Percentiles rank a stretch among this genome's conserved stretches.
Evolutionary conservation across 2,329 filamentous ascomycete genomes (phyloP).

Genomic region (Claviceps sorghi): DNA sequence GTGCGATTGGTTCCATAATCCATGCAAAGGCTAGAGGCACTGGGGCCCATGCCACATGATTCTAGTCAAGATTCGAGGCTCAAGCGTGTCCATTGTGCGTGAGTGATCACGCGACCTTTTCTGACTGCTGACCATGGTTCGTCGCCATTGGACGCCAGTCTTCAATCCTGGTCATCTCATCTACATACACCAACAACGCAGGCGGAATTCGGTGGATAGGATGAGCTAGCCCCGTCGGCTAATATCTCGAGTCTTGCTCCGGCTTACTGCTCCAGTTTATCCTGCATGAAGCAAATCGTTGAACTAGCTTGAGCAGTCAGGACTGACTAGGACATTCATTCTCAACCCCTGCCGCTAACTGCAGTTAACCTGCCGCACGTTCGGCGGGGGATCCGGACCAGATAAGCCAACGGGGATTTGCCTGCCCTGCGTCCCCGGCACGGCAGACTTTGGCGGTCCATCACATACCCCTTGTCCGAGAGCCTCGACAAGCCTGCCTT

Average conservation of each 20-base stretch:
- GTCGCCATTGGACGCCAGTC: neutral
- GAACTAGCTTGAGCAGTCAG: neutral
- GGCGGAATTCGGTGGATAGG: neutral
- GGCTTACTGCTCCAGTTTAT: neutral
- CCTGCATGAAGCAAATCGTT: neutral
- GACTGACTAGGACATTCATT: too few species aligned
- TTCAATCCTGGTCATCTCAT: neutral
- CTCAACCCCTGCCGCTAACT: neutral
- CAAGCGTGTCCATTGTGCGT: neutral
- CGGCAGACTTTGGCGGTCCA: too few species aligned
- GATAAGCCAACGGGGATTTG: too few species aligned
- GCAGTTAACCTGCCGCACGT: neutral
- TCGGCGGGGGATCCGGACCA: neutral
- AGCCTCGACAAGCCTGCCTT: too few species aligned
- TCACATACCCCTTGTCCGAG: too few species aligned
- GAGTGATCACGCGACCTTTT: neutral
- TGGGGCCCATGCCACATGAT: too few species aligned
- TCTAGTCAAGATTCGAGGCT: neutral
- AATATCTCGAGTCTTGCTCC: neutral
- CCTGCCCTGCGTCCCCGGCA: too few species aligned
- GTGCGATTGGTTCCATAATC: too few species aligned
- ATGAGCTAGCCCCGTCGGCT: neutral
- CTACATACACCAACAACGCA: too few species aligned
- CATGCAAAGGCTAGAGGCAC: too few species aligned
- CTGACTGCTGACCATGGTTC: too few species aligned